A percentile compares a stretch with the other conserved stretches of the same genome.
Conservation (phyloP, 169 alveolate genomes). For the Babesia gibsoni region DNA sequence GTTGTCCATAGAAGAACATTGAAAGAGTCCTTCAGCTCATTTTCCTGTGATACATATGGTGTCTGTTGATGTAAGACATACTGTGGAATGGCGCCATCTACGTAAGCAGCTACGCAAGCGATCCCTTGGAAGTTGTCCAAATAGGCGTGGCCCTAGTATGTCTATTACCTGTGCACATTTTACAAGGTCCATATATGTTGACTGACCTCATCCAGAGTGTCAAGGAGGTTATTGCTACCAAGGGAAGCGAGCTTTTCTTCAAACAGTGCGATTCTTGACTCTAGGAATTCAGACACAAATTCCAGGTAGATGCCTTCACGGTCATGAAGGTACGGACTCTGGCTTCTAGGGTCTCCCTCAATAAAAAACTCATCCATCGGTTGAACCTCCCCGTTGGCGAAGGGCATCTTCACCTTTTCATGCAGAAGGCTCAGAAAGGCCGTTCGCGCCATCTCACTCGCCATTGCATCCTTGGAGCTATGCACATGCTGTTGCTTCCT, state of each 20-base stretch:
- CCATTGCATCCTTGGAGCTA: conserved; percentile 16
- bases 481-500: not conserved
- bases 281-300: conserved; percentile 41
- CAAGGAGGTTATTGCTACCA: conserved; percentile 2
- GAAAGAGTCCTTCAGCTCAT: conserved; percentile 27
- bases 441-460: conserved; percentile 31
- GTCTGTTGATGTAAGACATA: not conserved
- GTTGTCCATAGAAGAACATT: conserved; percentile 32
- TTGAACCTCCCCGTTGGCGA: conserved; percentile 36
- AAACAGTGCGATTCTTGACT: conserved; percentile 30
- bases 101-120: not conserved
- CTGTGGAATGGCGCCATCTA: conserved; percentile 17
- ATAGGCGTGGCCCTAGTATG: conserved; percentile 21
- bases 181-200: not conserved
- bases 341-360: conserved; percentile 30
- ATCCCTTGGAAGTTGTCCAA: conserved; percentile 23
- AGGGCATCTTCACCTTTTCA: conserved; percentile 58
- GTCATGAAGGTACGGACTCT: conserved; percentile 27
- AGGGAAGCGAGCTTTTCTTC: conserved; percentile 22
- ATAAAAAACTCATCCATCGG: conserved; percentile 35
- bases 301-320: conserved; percentile 13
- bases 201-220: conserved; percentile 29
- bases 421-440: conserved; percentile 44
- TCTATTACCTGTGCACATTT: conserved; percentile 17
- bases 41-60: not conserved